Evolutionary conservation across 2,329 filamentous ascomycete species (phyloP), one percentile per base, ranked within the genome.

Genomic region (Thermothelomyces thermophilus): DNA sequence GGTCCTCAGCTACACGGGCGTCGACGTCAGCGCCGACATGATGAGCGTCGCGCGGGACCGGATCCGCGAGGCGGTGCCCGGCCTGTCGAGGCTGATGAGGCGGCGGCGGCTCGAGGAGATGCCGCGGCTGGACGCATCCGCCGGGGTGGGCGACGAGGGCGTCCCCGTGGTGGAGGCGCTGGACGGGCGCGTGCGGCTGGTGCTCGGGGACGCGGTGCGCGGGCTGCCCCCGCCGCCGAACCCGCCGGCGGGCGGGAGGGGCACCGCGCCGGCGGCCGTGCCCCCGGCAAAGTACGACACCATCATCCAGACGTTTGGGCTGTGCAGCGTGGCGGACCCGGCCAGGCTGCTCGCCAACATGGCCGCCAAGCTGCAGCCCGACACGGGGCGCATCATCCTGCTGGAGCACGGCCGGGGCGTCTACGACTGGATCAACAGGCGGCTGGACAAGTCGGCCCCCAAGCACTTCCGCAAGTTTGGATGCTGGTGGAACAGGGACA

Each of bases 401-500:
- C 66, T 84, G 8, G 81, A 84, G 64, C 81, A 84, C 66, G 81
- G 81, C 20, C 74, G 77, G 53, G 78, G 77, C 14, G 70, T 65
- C 60, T 80, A 71, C 64, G 68, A 70, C 5, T 67, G 77, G 46
- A 66, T 84, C 30, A 83, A 84, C 60, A 65, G 68, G 9, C 57
- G 77, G 16, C 65, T 84, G 28, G 80, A 84, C 64, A 68, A 66
- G 54, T 72, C 73, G 50, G 80, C 81, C 0, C 64, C 66, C 14
- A 65, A 67, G 19, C 81, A 84, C 59, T 82, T 81, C 51, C 67
- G 70, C 19, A 73, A 75, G 58, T 84, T 79, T 60, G 81, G 81
- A 2, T 84, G 81, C 66, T 84, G 81, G 81, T 84, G 80, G 80
- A 84, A 84, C 65, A 70, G 81, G 46, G 80, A 84, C 60, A 75